Evolutionary conservation across 2,329 filamentous ascomycete genomes (phyloP).

Genomic region (Phaeosphaeria sp.): DNA sequence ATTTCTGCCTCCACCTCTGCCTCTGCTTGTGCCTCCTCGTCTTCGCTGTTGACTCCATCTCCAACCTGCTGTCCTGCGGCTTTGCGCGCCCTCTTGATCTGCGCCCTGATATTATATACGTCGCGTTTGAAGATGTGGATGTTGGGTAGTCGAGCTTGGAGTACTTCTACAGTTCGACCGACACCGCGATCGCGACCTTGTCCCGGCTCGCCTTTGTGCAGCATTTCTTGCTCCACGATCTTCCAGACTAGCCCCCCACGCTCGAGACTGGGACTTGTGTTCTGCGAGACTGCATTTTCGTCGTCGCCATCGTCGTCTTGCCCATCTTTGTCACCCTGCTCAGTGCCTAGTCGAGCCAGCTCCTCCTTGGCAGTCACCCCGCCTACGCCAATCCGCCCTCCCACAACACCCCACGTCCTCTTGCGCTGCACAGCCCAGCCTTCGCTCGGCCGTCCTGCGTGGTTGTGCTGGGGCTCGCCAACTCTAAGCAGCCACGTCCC

Average conservation of each 20-base stretch:
- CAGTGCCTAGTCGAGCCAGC: constrained; percentile 11
- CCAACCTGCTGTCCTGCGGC: constrained; percentile 35
- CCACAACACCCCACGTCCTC: constrained; percentile 42
- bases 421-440: constrained; percentile 43
- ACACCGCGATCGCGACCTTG: constrained; percentile 42
- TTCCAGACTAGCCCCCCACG: constrained; percentile 40
- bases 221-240: constrained; percentile 46
- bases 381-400: constrained; percentile 36
- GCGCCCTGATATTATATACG: constrained; percentile 44
- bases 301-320: constrained; percentile 10
- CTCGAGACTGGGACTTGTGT: constrained; percentile 32
- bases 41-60: constrained; percentile 27
- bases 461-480: constrained; percentile 39
- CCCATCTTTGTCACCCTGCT: constrained; percentile 6
- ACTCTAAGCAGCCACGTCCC: constrained; percentile 40
- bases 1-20: neutral
- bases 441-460: constrained; percentile 34
- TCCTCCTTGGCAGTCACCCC: constrained; percentile 43
- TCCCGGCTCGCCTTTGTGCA: constrained; percentile 29
- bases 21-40: constrained; percentile 10
- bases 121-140: constrained; percentile 47
- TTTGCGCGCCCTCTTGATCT: constrained; percentile 41
- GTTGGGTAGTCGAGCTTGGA: constrained; percentile 36
- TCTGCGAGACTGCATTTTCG: constrained; percentile 1
- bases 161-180: constrained; percentile 38